A percentile compares a stretch with the other conserved stretches of the same genome.
Evolutionary conservation across 495 filamentous ascomycete species (phyloP).

Genomic region (Acidiella bohemica): DNA sequence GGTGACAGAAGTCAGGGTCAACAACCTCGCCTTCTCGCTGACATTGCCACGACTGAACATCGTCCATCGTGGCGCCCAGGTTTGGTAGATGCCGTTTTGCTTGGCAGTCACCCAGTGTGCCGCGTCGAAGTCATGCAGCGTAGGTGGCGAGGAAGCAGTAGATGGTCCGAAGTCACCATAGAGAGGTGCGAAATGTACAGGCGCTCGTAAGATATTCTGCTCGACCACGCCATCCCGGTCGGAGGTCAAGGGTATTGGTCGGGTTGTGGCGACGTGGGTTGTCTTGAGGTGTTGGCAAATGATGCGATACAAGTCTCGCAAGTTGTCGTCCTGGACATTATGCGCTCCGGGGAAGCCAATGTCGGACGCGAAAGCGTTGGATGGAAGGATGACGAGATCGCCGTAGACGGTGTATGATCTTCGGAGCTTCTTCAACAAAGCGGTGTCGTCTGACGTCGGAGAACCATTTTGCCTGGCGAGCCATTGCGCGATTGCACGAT

Average conservation of each 20-base stretch:
- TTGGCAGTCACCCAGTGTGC: constrained; percentile 64
- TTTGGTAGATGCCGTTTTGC: constrained; percentile 72
- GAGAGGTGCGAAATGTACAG: constrained; percentile 45
- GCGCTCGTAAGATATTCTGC: constrained; percentile 56
- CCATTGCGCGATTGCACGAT: not conserved
- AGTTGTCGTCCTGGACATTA: not conserved
- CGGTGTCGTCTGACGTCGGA: not conserved
- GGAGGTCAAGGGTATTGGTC: constrained; percentile 43
- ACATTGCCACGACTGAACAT: constrained; percentile 89
- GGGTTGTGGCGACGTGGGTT: constrained; percentile 62
- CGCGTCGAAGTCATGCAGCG: constrained; percentile 37
- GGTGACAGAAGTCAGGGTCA: constrained; percentile 34
- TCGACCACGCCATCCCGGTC: constrained; percentile 3
- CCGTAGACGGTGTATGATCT: constrained; percentile 10
- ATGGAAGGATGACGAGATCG: constrained; percentile 1
- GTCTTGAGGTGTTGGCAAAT: constrained; percentile 37
- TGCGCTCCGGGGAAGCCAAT: not conserved
- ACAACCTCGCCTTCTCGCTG: constrained; percentile 69
- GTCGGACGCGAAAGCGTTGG: not conserved
- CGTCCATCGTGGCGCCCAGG: constrained; percentile 73
- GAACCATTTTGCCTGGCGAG: not conserved
- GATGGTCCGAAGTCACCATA: constrained; percentile 53
- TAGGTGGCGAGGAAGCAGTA: constrained; percentile 18
- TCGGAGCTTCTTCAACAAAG: constrained; percentile 1
- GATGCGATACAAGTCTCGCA: constrained; percentile 33